Percentiles rank a stretch among this genome's conserved stretches.
phyloP scores from a whole-genome alignment of 257 asterid species.

The Lantana camara region DNA sequence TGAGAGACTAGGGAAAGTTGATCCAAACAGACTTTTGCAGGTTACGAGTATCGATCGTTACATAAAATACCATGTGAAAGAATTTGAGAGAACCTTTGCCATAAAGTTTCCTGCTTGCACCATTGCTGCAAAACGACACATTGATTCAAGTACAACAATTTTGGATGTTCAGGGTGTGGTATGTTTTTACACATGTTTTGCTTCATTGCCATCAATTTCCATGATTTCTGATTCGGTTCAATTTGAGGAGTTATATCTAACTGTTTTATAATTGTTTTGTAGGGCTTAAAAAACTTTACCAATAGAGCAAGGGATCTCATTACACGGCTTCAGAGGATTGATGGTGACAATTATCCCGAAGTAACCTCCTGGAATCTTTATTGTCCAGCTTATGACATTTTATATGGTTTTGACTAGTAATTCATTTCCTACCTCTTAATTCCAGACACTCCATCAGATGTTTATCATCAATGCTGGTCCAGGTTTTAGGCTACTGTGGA shows the following conservation, averaged over 20 bases:
- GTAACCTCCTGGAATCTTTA: conserved; percentile 43
- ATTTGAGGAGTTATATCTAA: conserved; percentile 6
- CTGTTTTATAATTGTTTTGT: conserved; percentile 20
- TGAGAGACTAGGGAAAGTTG: conserved; percentile 90
- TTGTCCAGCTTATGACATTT: conserved; percentile 16
- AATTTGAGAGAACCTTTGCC: conserved; percentile 78
- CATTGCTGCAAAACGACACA: conserved; percentile 91
- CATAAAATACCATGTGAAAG: conserved; percentile 81
- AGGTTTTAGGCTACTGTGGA: conserved; percentile 90
- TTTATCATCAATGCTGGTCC: conserved; percentile 96
- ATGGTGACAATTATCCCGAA: conserved; percentile 93
- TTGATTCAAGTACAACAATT: conserved; percentile 93
- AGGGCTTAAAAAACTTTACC: conserved; percentile 91
- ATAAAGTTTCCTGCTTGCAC: conserved; percentile 95
- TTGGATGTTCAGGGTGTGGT: conserved; percentile 99
- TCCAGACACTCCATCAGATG: conserved; percentile 97
- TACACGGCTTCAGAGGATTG: conserved; percentile 87
- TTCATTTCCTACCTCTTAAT: conserved; percentile 27
- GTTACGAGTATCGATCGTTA: conserved; percentile 91
- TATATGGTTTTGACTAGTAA: conserved; percentile 23
- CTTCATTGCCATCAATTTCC: not conserved
- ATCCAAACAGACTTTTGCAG: conserved; percentile 87
- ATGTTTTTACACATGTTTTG: conserved; percentile 34
- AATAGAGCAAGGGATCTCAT: conserved; percentile 90
- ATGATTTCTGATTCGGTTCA: conserved; percentile 20